phyloP scores from a whole-genome alignment of 2,329 filamentous ascomycete genomes.

The Hypoxylon sp. region DNA sequence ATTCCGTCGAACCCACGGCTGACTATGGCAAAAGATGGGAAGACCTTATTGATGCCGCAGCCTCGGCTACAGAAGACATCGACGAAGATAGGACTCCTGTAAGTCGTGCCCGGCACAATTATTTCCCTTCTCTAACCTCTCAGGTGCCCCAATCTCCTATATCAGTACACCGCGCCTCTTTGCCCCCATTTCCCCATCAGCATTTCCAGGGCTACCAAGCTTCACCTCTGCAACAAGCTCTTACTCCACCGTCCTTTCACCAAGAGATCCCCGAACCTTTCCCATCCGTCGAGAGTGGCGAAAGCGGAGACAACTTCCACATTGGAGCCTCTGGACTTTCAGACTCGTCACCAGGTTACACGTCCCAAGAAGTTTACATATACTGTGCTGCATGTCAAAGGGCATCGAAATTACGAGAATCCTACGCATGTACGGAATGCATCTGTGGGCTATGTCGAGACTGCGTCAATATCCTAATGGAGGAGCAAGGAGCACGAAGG shows the following conservation, averaged over 20 bases:
- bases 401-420: slow-evolving; percentile 80
- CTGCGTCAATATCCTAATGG: slow-evolving; percentile 84
- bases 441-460: slow-evolving; percentile 92
- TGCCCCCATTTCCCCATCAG: slow-evolving; percentile 71
- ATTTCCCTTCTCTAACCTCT: slow-evolving; percentile 59
- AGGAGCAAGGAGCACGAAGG: slow-evolving; percentile 78
- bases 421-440: slow-evolving; percentile 95
- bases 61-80: slow-evolving; percentile 89
- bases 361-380: slow-evolving; percentile 83
- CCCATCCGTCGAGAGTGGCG: slow-evolving; percentile 85
- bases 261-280: slow-evolving; percentile 81
- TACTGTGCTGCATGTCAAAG: slow-evolving; percentile 91
- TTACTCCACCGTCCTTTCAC: slow-evolving; percentile 83
- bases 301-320: slow-evolving; percentile 78
- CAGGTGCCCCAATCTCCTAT: slow-evolving; percentile 74
- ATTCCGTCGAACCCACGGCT: slow-evolving; percentile 84
- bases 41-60: slow-evolving; percentile 92
- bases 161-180: slow-evolving; percentile 70
- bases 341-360: slow-evolving; percentile 79
- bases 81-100: slow-evolving; percentile 92
- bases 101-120: slow-evolving; percentile 59
- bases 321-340: slow-evolving; percentile 73
- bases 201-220: slow-evolving; percentile 82
- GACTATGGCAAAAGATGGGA: slow-evolving; percentile 94
- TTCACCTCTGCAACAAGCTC: slow-evolving; percentile 88